A percentile compares a stretch with the other conserved stretches of the same genome.
Conservation (phyloP, 2,329 filamentous ascomycete species). For the Furcasterigmium sp. region DNA sequence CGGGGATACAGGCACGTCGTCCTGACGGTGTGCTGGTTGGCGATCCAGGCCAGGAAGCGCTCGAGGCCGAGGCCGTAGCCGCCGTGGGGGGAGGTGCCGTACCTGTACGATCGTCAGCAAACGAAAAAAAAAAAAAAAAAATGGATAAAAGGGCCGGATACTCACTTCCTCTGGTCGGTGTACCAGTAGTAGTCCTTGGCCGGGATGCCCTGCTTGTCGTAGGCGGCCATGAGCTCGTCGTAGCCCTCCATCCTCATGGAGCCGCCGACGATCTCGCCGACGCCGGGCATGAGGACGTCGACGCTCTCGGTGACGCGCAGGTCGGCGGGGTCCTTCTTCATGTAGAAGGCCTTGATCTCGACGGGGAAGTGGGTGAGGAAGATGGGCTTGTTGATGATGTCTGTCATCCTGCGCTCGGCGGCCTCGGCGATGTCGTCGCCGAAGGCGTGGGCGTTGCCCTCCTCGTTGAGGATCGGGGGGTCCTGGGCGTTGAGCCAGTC, state of each 20-base stretch:
- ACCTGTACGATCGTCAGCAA: constrained; percentile 44
- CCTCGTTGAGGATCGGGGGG: constrained; percentile 78
- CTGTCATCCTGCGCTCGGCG: constrained; percentile 94
- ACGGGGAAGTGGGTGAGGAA: constrained; percentile 96
- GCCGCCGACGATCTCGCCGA: constrained; percentile 94
- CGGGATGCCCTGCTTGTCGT: constrained; percentile 80
- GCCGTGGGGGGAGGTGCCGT: constrained; percentile 86
- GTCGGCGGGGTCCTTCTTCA: constrained; percentile 82
- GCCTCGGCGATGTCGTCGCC: constrained; percentile 98
- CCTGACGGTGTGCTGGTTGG: constrained; percentile 59
- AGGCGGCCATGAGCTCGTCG: constrained; percentile 84
- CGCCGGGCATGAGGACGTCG: constrained; percentile 81
- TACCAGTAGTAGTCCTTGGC: constrained; percentile 95
- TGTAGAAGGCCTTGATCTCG: constrained; percentile 99
- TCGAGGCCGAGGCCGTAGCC: constrained; percentile 92
- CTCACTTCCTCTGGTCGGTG: constrained; percentile 90
- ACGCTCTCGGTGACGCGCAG: constrained; percentile 86
- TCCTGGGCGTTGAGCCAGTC: constrained; percentile 87
- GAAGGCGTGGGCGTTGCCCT: constrained; percentile 83
- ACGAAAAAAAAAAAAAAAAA: too few species aligned
- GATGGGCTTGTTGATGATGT: constrained; percentile 91
- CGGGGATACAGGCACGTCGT: constrained; percentile 71
- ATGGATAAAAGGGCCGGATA: constrained; percentile 18
- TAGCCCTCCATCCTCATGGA: constrained; percentile 94
- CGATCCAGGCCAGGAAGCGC: constrained; percentile 62